Conservation (phyloP, 768 basidiomycete genomes). For the Piloderma croceum region DNA sequence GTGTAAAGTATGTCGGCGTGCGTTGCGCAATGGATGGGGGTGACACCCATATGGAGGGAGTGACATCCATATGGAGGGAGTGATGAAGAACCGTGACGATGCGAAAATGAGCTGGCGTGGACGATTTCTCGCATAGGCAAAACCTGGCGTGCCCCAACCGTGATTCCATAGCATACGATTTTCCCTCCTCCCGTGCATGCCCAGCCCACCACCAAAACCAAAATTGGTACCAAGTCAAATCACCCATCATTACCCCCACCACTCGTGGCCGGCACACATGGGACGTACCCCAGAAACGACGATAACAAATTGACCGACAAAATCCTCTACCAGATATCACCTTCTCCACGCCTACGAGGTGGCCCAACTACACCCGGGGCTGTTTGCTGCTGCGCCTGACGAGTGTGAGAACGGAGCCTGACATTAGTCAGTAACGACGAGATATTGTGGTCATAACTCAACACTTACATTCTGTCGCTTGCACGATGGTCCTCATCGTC, state of each 20-base stretch:
- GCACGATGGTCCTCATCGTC: constrained; percentile 81
- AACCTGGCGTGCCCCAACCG: constrained; percentile 22
- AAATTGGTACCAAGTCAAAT: too few relatives aligned
- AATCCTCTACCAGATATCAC: constrained; percentile 40
- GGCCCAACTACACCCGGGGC: constrained; percentile 46
- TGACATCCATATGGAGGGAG: constrained; percentile 25
- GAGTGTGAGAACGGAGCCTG: constrained; percentile 85
- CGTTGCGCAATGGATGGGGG: background rate
- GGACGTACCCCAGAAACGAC: too few relatives aligned
- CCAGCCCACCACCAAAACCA: too few relatives aligned
- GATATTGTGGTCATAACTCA: constrained; percentile 13
- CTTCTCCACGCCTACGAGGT: constrained; percentile 41
- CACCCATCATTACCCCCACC: too few relatives aligned
- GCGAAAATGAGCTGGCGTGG: constrained; percentile 6
- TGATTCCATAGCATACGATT: constrained; percentile 20
- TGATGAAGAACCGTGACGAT: constrained; percentile 23
- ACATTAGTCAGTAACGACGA: constrained; percentile 15
- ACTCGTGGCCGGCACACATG: too few relatives aligned
- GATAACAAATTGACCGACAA: background rate
- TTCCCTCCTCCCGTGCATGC: constrained; percentile 32
- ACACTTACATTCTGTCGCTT: constrained; percentile 76
- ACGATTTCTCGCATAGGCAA: constrained; percentile 3
- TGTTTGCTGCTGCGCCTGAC: constrained; percentile 64
- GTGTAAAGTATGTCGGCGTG: background rate
- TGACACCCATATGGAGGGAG: constrained; percentile 8